phyloP scores from a whole-genome alignment of 176 grass and related monocot genomes.

The Sorghum bicolor region DNA sequence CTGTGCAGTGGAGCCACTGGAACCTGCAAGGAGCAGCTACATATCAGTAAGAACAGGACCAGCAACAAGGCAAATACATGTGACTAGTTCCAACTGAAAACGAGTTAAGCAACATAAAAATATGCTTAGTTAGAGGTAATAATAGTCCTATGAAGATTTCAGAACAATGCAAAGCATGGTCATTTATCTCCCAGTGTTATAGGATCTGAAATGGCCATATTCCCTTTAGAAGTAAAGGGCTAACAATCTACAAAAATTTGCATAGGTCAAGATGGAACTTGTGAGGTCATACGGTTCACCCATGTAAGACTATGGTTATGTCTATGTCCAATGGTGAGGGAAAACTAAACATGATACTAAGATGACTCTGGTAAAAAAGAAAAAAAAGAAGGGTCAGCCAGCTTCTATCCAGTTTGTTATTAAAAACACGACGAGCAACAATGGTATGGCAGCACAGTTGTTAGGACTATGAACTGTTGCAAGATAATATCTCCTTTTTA shows the following conservation, averaged over 20 bases:
- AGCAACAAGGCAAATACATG: slow-evolving; percentile 10
- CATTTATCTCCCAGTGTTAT: background rate
- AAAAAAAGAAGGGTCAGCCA: background rate
- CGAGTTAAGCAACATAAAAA: slow-evolving; percentile 1
- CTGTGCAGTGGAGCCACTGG: slow-evolving; percentile 64
- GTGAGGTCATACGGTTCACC: background rate
- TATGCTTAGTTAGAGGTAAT: slow-evolving; percentile 1
- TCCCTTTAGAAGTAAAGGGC: background rate
- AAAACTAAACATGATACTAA: background rate
- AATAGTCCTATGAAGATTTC: background rate
- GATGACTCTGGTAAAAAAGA: background rate
- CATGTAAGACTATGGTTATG: background rate
- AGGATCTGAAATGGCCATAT: background rate
- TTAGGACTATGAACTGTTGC: background rate
- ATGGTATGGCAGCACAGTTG: background rate
- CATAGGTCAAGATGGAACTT: background rate
- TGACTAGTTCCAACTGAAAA: background rate
- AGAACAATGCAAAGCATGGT: slow-evolving; percentile 11
- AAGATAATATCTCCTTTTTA: background rate
- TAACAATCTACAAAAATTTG: background rate
- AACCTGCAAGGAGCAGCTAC: slow-evolving; percentile 47
- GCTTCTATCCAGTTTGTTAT: background rate
- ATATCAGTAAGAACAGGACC: slow-evolving; percentile 27
- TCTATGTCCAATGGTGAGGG: background rate
- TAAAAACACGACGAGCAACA: background rate